Evolutionary conservation across 2,329 filamentous ascomycete genomes (phyloP), one percentile per base, ranked within the genome.

Genomic region (Dendryphion nanum): DNA sequence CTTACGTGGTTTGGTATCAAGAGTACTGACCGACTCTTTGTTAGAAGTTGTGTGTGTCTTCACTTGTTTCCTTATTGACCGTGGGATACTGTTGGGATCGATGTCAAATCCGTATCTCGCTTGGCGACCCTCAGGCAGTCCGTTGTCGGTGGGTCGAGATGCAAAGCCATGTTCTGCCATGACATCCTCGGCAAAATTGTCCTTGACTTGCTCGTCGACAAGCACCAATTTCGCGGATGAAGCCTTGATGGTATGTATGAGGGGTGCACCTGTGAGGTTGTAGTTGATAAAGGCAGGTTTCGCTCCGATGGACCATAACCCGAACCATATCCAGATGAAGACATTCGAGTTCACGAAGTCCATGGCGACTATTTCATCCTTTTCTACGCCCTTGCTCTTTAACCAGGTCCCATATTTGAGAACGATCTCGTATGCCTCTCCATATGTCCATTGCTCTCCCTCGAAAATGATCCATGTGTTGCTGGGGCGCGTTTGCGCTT

Each of bases 211-310:
- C 2, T 76, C 72, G 40, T 84, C 83, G 6, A 83, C 76, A 2
- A 86, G 55, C 3, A 86, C 55, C 24, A 85, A 42, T 29, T 67
- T 73, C 3, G 79, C 71, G 4, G 72, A 72, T 33, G 76, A 78
- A 36, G 84, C 72, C 42, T 71, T 73, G 23, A 87, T 57, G 37
- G 82, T 86, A 45, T 68, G 64, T 2, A 66, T 39, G 28, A 68
- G 45, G 10, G 60, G 47, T 44, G 57, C 56, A n/a, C 59, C 63
- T 1, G 55, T 60, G 31, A 66, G 35, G 38, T 67, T 67, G 40
- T 64, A 66, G 39, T 68, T 68, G 47, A 68, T 56, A 38, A 67
- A 66, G 1, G 62, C 61, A 3, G 64, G 63, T 41, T 58, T 61
- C 33, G 61, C 63, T 4, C 64, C 64, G 30, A 68, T 60, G 23